Evolutionary conservation across 2,329 filamentous ascomycete genomes (phyloP).

Genomic region (Beauveria australis): DNA sequence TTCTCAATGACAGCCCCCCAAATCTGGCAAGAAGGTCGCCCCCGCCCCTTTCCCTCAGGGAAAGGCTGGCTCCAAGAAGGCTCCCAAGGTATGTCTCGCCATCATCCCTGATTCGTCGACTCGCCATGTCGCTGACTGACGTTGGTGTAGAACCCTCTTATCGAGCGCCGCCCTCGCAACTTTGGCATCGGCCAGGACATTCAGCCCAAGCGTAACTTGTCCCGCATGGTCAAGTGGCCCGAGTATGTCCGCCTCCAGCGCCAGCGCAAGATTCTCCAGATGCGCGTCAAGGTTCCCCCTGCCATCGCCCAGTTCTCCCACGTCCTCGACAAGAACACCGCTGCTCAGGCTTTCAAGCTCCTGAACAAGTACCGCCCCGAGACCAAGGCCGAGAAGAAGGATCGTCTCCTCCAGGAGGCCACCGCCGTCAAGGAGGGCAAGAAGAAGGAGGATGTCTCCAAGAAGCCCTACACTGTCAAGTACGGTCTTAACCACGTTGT

Average conservation of each 20-base stretch:
- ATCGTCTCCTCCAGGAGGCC: slow-evolving; percentile 96
- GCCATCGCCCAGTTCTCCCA: slow-evolving; percentile 96
- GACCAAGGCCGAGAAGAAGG: slow-evolving; percentile 99
- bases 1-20: slow-evolving; percentile 99
- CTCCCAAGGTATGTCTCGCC: slow-evolving; percentile 71
- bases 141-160: slow-evolving; percentile 77
- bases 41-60: slow-evolving; percentile 92
- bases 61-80: slow-evolving; percentile 91
- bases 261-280: slow-evolving; percentile 88
- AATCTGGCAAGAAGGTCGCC: slow-evolving; percentile 95
- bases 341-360: slow-evolving; percentile 95
- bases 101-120: neutral
- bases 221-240: slow-evolving; percentile 99
- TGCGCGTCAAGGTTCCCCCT: slow-evolving; percentile 97
- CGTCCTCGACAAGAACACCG: slow-evolving; percentile 93
- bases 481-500: slow-evolving; percentile 99
- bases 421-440: slow-evolving; percentile 97
- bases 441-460: slow-evolving; percentile 99
- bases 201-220: slow-evolving; percentile 91
- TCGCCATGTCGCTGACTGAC: neutral
- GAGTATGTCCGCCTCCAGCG: slow-evolving; percentile 98
- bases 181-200: slow-evolving; percentile 98
- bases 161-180: slow-evolving; percentile 97
- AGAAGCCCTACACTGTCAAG: slow-evolving; percentile 99
- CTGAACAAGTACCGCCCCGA: slow-evolving; percentile 99